Percentiles rank a stretch among this genome's conserved stretches.
These are phyloP conservation scores for Diaporthe helianthi DNA, from an alignment of 2,329 filamentous ascomycete species.

Conservation along the genomic window DNA sequence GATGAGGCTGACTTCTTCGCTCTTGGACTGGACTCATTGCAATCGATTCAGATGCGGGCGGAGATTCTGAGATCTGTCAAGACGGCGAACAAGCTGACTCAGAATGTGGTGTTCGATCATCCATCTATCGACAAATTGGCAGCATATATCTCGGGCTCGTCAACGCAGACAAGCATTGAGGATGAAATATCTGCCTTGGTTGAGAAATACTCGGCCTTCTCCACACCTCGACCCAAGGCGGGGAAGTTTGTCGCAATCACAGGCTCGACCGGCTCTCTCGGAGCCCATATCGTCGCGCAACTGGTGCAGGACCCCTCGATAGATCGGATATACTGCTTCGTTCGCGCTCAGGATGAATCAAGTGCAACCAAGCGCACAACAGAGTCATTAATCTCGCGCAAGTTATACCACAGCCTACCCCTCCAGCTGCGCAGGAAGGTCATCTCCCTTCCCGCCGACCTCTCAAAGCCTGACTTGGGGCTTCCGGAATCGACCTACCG, in stretches of 20 bases:
- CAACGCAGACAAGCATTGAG: conserved; percentile 42
- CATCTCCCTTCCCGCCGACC: conserved; percentile 47
- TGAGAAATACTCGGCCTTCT: conserved; percentile 47
- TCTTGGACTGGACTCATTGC: conserved; percentile 41
- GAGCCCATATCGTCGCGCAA: conserved; percentile 65
- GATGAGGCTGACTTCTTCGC: conserved; percentile 48
- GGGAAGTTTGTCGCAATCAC: conserved; percentile 54
- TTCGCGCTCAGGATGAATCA: conserved; percentile 48
- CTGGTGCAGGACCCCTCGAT: conserved; percentile 65
- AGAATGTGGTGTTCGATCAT: conserved; percentile 67
- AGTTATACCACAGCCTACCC: conserved; percentile 34
- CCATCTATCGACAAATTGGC: conserved; percentile 56
- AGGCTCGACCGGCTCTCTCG: conserved; percentile 70
- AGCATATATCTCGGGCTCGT: conserved; percentile 45
- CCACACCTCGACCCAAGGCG: conserved; percentile 33
- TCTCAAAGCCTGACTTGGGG: conserved; percentile 50
- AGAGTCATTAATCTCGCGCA: conserved; percentile 24
- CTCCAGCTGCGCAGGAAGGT: conserved; percentile 42
- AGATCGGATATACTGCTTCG: conserved; percentile 57
- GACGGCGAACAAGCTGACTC: conserved; percentile 51
- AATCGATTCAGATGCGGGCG: conserved; percentile 60
- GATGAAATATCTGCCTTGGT: conserved; percentile 51
- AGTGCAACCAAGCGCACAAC: conserved; percentile 38
- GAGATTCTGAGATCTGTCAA: conserved; percentile 55
- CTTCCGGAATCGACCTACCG: conserved; percentile 42